phyloP scores from a whole-genome alignment of 2,329 filamentous ascomycete genomes.

The Knufia fluminis region DNA sequence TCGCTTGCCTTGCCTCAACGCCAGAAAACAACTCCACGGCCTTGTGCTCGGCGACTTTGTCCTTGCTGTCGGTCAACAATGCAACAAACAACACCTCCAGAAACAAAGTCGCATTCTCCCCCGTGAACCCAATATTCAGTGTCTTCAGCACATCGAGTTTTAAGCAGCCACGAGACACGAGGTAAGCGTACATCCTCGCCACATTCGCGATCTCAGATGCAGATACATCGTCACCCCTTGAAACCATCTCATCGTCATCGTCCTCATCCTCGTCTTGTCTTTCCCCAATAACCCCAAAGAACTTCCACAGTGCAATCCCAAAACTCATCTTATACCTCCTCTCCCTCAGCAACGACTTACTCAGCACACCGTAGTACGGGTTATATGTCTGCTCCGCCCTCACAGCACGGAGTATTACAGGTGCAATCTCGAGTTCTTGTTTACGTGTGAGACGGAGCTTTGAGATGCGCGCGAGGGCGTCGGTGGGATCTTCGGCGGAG shows the following conservation, averaged over 20 bases:
- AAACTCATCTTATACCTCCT: conserved; percentile 73
- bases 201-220: conserved; percentile 57
- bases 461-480: conserved; percentile 68
- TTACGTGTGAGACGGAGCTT: conserved; percentile 79
- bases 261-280: conserved; percentile 49
- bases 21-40: conserved; percentile 53
- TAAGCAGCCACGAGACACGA: conserved; percentile 53
- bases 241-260: conserved; percentile 36
- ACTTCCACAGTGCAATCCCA: conserved; percentile 75
- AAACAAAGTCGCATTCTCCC: conserved; percentile 66
- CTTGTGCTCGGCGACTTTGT: conserved; percentile 43
- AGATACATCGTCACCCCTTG: conserved; percentile 34
- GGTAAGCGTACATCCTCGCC: conserved; percentile 55
- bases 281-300: conserved; percentile 81
- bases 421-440: conserved; percentile 77
- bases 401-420: conserved; percentile 78
- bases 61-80: conserved; percentile 57
- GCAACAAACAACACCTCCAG: conserved; percentile 72
- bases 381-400: conserved; percentile 80
- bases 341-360: conserved; percentile 59
- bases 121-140: conserved; percentile 69
- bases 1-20: conserved; percentile 56
- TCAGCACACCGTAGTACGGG: conserved; percentile 84
- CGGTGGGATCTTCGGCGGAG: conserved; percentile 72
- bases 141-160: conserved; percentile 49